Evolutionary conservation across 2,329 filamentous ascomycete species (phyloP).

Genomic region (Penicillium janthinellum): DNA sequence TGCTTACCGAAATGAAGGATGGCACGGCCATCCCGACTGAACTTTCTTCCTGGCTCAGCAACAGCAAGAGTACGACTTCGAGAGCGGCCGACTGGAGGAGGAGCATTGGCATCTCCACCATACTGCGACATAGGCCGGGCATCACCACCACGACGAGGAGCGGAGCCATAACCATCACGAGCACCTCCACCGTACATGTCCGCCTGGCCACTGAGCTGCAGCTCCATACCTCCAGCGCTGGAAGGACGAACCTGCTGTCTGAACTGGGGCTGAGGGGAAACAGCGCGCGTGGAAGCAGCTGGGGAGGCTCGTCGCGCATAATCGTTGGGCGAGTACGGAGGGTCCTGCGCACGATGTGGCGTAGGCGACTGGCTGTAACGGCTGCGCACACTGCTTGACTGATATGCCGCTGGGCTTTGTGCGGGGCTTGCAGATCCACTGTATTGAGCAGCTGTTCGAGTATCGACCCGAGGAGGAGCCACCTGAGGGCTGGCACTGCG

Average conservation of each 20-base stretch:
- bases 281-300: conserved; percentile 44
- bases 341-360: conserved; percentile 38
- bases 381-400: conserved; percentile 45
- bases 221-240: conserved; percentile 61
- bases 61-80: conserved; percentile 86
- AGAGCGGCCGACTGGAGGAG: conserved; percentile 55
- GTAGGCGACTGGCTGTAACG: conserved; percentile 43
- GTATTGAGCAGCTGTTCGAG: conserved; percentile 43
- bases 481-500: conserved; percentile 47
- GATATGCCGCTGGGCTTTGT: conserved; percentile 47
- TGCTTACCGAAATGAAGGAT: conserved; percentile 91
- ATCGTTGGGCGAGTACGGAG: conserved; percentile 49
- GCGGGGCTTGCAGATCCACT: conserved; percentile 42
- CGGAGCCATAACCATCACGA: conserved; percentile 38
- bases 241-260: conserved; percentile 52
- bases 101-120: conserved; percentile 46
- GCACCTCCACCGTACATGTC: conserved; percentile 56
- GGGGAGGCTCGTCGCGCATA: conserved; percentile 44
- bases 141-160: conserved; percentile 53
- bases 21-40: conserved; percentile 80
- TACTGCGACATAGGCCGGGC: conserved; percentile 53
- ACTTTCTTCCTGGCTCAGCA: conserved; percentile 66
- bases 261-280: conserved; percentile 57
- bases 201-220: conserved; percentile 62
- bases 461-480: conserved; percentile 33